phyloP scores from a whole-genome alignment of 2,329 filamentous ascomycete species.

The Ilyonectria mors-panacis region DNA sequence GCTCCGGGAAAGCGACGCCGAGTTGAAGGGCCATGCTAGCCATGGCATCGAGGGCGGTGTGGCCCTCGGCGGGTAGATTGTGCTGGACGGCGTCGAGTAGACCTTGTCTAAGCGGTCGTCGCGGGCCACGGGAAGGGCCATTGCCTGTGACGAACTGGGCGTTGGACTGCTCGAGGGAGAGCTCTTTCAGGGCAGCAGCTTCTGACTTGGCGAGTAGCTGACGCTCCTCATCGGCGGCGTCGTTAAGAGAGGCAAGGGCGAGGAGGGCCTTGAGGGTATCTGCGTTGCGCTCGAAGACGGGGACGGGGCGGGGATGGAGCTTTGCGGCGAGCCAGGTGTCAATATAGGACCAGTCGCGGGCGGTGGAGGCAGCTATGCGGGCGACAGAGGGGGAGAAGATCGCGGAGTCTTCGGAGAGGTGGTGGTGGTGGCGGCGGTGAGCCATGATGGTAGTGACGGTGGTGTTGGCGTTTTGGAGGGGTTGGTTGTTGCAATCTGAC shows the following conservation, averaged over 20 bases:
- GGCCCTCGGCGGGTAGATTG: slow-evolving; percentile 69
- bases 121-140: background rate
- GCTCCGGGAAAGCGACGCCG: slow-evolving; percentile 63
- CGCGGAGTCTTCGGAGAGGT: slow-evolving; percentile 56
- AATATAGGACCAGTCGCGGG: slow-evolving; percentile 92
- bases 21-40: slow-evolving; percentile 66
- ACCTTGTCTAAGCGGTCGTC: slow-evolving; percentile 50
- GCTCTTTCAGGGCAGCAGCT: slow-evolving; percentile 69
- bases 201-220: slow-evolving; percentile 72
- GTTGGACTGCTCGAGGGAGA: slow-evolving; percentile 51
- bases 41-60: slow-evolving; percentile 70
- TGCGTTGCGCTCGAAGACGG: slow-evolving; percentile 87
- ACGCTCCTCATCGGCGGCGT: slow-evolving; percentile 81
- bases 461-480: background rate
- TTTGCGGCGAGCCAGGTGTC: slow-evolving; percentile 85
- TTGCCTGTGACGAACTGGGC: slow-evolving; percentile 40
- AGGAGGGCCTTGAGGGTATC: slow-evolving; percentile 85
- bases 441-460: slow-evolving; percentile 36
- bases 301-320: slow-evolving; percentile 74
- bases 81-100: slow-evolving; percentile 69
- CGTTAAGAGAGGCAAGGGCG: slow-evolving; percentile 81
- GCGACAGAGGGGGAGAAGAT: slow-evolving; percentile 79
- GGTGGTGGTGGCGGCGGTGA: slow-evolving; percentile 42
- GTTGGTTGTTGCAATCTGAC: background rate
- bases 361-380: slow-evolving; percentile 83